Evolutionary conservation across 2,329 filamentous ascomycete genomes (phyloP).

Genomic region (Aspergillus nomiae): DNA sequence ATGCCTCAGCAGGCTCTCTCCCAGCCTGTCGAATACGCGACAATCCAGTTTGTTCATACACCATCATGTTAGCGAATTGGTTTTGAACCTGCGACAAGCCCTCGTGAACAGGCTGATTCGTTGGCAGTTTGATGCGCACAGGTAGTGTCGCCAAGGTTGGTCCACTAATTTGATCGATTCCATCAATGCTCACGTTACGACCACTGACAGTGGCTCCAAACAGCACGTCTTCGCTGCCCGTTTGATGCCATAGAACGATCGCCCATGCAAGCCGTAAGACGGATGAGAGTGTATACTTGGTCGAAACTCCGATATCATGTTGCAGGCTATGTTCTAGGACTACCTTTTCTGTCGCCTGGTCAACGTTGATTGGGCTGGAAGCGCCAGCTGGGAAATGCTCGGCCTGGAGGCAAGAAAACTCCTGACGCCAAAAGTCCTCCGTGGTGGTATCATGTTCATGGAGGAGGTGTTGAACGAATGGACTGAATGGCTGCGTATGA

Average conservation of each 20-base stretch:
- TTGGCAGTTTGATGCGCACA: neutral
- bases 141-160: neutral
- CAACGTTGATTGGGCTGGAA: neutral
- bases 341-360: neutral
- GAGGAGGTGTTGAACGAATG: neutral
- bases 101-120: neutral
- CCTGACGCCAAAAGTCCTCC: neutral
- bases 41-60: neutral
- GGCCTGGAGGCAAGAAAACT: neutral
- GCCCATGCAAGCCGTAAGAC: conserved; percentile 34
- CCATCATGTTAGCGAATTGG: neutral
- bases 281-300: neutral
- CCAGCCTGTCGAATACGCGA: neutral
- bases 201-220: conserved; percentile 40
- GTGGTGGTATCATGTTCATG: no score
- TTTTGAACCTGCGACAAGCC: neutral
- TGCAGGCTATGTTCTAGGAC: neutral
- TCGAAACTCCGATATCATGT: neutral
- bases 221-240: conserved; percentile 39
- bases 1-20: neutral
- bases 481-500: neutral
- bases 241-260: conserved; percentile 36
- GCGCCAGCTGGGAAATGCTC: neutral
- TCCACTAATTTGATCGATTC: neutral
- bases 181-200: neutral